Percentiles rank a stretch among this genome's conserved stretches.
Conservation (phyloP, 306 rosid species). For the Sesbania bispinosa region DNA sequence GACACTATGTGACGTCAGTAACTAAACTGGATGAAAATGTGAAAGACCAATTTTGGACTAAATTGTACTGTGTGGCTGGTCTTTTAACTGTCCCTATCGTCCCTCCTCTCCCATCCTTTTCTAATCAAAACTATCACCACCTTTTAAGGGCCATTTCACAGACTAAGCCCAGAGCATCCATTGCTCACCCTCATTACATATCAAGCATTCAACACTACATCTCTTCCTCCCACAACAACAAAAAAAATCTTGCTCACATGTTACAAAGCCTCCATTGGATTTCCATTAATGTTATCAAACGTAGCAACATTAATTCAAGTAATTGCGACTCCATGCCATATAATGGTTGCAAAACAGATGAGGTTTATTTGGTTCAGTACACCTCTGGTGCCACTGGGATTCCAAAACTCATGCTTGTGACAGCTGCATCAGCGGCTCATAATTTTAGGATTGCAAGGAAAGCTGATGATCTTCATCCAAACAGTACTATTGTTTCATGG, state of each 20-base stretch:
- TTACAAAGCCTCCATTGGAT: conserved; percentile 50
- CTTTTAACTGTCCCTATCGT: conserved; percentile 56
- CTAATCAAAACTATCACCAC: conserved; percentile 47
- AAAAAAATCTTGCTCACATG: conserved; percentile 34
- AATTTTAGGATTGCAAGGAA: conserved; percentile 64
- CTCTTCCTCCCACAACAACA: conserved; percentile 23
- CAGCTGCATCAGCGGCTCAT: conserved; percentile 75
- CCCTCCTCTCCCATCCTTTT: conserved; percentile 61
- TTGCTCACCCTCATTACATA: conserved; percentile 57
- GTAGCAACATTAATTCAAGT: background rate
- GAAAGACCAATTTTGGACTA: too few relatives aligned
- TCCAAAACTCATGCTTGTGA: conserved; percentile 72
- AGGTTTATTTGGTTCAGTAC: conserved; percentile 71
- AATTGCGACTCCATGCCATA: background rate
- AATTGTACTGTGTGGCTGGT: too few relatives aligned
- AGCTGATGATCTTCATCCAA: conserved; percentile 78
- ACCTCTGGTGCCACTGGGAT: conserved; percentile 76
- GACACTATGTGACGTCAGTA: too few relatives aligned
- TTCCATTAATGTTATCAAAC: conserved; percentile 36
- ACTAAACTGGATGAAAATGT: too few relatives aligned
- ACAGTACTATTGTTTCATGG: conserved; percentile 68
- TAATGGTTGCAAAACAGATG: conserved; percentile 49
- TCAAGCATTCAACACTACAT: conserved; percentile 31
- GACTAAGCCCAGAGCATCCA: conserved; percentile 77
- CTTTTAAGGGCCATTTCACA: conserved; percentile 54